A percentile compares a stretch with the other conserved stretches of the same genome.
phyloP scores from a whole-genome alignment of 2,329 filamentous ascomycete species.

The Ceratocystis ficicola region DNA sequence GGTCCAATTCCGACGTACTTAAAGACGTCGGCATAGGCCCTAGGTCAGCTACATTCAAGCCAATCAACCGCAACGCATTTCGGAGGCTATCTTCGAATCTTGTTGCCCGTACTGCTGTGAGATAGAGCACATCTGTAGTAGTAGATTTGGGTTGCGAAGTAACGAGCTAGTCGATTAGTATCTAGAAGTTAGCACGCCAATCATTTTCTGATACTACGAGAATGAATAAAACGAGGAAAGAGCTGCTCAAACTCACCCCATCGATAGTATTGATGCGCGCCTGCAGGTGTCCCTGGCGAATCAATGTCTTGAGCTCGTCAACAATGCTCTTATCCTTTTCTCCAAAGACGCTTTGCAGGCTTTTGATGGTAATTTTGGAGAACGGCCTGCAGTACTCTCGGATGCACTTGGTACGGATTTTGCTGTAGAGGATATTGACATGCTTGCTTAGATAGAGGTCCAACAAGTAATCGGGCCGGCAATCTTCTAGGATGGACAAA shows the following conservation, averaged over 20 bases:
- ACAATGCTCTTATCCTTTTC: constrained; percentile 51
- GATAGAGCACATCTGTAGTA: constrained; percentile 5
- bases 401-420: constrained; percentile 81
- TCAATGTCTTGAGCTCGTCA: constrained; percentile 66
- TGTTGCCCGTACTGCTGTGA: not conserved
- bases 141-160: constrained; percentile 22
- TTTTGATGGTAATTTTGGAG: constrained; percentile 69
- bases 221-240: no score
- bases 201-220: not conserved
- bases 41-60: not conserved
- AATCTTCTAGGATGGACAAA: constrained; percentile 67
- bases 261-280: constrained; percentile 79
- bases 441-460: constrained; percentile 76
- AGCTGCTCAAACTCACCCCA: constrained; percentile 36
- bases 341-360: constrained; percentile 66
- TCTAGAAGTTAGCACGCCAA: not conserved
- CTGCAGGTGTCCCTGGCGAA: constrained; percentile 56
- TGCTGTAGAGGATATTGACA: constrained; percentile 54
- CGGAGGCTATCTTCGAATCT: constrained; percentile 8
- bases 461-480: constrained; percentile 75
- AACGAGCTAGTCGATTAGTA: not conserved
- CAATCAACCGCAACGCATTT: constrained; percentile 13
- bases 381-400: constrained; percentile 87
- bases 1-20: not conserved
- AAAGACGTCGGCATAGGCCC: not conserved